A percentile compares a stretch with the other conserved stretches of the same genome.
Evolutionary conservation across 179 eudicot species (phyloP).

Genomic region (Spinacia oleracea): DNA sequence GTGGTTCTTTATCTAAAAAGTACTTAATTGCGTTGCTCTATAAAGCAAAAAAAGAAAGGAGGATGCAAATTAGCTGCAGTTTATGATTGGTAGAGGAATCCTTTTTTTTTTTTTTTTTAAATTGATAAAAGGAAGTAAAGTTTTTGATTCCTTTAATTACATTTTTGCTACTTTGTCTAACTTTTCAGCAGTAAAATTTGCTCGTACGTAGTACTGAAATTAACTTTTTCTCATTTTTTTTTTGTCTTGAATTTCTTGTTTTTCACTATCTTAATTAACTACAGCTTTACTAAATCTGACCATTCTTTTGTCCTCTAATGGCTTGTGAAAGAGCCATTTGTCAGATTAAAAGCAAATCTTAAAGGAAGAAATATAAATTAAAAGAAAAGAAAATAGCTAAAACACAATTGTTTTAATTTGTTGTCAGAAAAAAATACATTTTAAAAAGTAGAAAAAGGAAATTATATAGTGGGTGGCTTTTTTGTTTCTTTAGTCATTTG

Average conservation of each 20-base stretch:
- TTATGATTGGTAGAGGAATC: constrained; percentile 20
- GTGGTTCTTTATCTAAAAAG: background rate
- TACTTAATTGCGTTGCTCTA: constrained; percentile 16
- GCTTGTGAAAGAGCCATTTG: constrained; percentile 23
- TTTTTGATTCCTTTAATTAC: constrained; percentile 5
- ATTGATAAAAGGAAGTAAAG: constrained; percentile 10
- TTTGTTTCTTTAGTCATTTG: background rate
- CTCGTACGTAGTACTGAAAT: background rate
- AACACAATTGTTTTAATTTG: background rate
- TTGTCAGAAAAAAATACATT: constrained; percentile 8
- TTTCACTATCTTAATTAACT: constrained; percentile 20
- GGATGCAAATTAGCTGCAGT: constrained; percentile 17
- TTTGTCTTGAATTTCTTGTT: constrained; percentile 24
- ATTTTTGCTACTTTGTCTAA: background rate
- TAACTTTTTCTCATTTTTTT: background rate
- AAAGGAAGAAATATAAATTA: background rate
- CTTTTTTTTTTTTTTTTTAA: constrained; percentile 35
- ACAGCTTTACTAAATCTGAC: constrained; percentile 10
- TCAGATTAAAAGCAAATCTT: constrained; percentile 12
- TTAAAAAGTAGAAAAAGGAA: background rate
- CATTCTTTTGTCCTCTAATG: constrained; percentile 30
- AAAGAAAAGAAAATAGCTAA: background rate
- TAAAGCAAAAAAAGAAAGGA: constrained; percentile 6
- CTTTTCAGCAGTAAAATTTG: background rate
- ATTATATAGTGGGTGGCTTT: too few species aligned